These are phyloP conservation scores for Alnus rubra DNA, from an alignment of 306 rosid genomes.

Conservation along the genomic window DNA sequence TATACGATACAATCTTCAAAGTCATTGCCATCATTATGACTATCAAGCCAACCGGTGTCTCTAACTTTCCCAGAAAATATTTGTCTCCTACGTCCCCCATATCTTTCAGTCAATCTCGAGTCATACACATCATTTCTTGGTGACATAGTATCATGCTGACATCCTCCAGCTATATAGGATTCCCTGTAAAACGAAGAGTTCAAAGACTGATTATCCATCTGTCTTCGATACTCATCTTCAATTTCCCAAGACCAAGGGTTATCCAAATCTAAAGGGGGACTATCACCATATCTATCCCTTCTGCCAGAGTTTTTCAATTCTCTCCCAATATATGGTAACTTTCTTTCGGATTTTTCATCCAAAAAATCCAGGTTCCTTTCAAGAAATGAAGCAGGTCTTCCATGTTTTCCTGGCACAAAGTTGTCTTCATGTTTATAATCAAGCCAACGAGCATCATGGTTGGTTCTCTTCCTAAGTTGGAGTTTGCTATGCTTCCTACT, in stretches of 20 bases:
- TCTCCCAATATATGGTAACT: conserved; percentile 33
- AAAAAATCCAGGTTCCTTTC: conserved; percentile 32
- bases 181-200: conserved; percentile 31
- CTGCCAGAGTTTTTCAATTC: conserved; percentile 31
- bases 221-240: conserved; percentile 43
- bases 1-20: conserved; percentile 36
- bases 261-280: conserved; percentile 30
- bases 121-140: conserved; percentile 30
- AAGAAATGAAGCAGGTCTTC: conserved; percentile 29
- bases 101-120: conserved; percentile 31
- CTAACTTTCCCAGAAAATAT: conserved; percentile 27
- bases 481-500: conserved; percentile 33
- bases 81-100: conserved; percentile 32
- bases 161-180: conserved; percentile 19
- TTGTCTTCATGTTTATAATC: conserved; percentile 38
- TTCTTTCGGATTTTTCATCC: conserved; percentile 29
- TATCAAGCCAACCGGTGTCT: conserved; percentile 36
- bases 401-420: conserved; percentile 30
- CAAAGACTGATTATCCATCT: conserved; percentile 20
- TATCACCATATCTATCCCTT: conserved; percentile 37
- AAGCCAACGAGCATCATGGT: conserved; percentile 25
- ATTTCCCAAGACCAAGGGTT: conserved; percentile 33
- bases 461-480: conserved; percentile 34
- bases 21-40: conserved; percentile 31
- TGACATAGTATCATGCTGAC: conserved; percentile 27